Conservation (phyloP, 345 rosid species). For the Eucalyptus guilfoylei region DNA sequence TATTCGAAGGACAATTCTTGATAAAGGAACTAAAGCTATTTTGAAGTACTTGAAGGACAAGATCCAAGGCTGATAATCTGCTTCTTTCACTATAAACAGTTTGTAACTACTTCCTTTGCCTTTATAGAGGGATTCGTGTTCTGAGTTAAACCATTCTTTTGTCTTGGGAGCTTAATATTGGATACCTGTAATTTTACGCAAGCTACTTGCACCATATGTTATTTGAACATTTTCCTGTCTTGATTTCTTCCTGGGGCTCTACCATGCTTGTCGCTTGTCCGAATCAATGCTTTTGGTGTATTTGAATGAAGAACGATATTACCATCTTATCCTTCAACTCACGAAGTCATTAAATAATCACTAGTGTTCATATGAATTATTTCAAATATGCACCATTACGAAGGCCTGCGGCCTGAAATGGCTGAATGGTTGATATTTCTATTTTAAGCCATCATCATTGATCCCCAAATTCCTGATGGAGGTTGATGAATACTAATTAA, state of each 20-base stretch:
- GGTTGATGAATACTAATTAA: not conserved
- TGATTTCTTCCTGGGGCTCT: not conserved
- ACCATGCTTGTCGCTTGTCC: not conserved
- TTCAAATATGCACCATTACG: not conserved
- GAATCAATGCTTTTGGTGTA: not conserved
- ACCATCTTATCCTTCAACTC: not conserved
- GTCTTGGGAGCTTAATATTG: not conserved
- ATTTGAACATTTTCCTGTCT: not conserved
- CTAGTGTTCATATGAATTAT: not conserved
- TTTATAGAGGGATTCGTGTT: not conserved
- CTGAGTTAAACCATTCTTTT: not conserved
- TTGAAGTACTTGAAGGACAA: conserved; percentile 74
- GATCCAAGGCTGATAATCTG: conserved; percentile 21
- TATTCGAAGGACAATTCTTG: conserved; percentile 78
- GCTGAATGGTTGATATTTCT: not conserved
- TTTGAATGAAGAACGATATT: not conserved
- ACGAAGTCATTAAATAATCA: not conserved
- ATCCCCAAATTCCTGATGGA: not conserved
- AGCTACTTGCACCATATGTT: not conserved
- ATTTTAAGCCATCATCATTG: not conserved
- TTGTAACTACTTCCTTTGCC: not conserved
- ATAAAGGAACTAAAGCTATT: conserved; percentile 79
- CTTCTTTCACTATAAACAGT: not conserved
- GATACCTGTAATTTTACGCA: not conserved
- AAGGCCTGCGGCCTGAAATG: not conserved